phyloP scores from a whole-genome alignment of 1,284 basidiomycete genomes.

The Moesziomyces sp. region DNA sequence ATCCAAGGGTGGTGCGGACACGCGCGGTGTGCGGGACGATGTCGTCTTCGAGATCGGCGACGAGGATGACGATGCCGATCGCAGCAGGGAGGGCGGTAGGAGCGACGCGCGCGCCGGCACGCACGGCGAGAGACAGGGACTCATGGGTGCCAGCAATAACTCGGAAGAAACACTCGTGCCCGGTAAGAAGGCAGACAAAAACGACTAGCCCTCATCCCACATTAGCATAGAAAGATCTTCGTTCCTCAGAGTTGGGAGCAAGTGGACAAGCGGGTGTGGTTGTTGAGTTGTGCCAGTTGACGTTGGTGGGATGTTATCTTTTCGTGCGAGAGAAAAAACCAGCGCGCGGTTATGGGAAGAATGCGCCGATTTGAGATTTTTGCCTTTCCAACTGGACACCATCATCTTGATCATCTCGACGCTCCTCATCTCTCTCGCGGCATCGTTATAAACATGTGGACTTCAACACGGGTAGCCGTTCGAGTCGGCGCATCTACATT shows the following conservation, averaged over 20 bases:
- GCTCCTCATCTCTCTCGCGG: background rate
- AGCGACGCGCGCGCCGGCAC: background rate
- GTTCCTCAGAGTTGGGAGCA: no score
- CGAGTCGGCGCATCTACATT: slow-evolving; percentile 1
- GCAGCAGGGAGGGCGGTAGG: slow-evolving; percentile 9
- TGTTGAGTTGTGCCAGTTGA: background rate
- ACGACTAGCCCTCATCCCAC: slow-evolving; percentile 15
- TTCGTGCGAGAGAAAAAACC: slow-evolving; percentile 11
- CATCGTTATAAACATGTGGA: no score
- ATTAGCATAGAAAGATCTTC: background rate
- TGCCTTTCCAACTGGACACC: slow-evolving; percentile 3
- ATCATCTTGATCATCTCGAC: background rate
- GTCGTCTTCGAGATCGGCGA: slow-evolving; percentile 61
- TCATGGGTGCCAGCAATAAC: slow-evolving; percentile 37
- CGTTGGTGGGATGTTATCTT: background rate
- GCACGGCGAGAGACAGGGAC: slow-evolving; percentile 31
- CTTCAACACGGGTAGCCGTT: background rate
- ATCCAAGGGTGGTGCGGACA: slow-evolving; percentile 1
- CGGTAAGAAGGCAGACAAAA: slow-evolving; percentile 28
- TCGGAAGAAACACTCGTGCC: slow-evolving; percentile 56
- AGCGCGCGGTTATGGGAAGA: background rate
- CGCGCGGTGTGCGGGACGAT: slow-evolving; percentile 17
- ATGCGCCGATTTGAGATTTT: background rate
- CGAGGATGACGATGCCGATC: slow-evolving; percentile 51
- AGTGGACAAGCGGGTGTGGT: background rate